Percentiles rank a stretch among this genome's conserved stretches.
Evolutionary conservation across 345 rosid genomes (phyloP).

Genomic region (Barbarea vulgaris): DNA sequence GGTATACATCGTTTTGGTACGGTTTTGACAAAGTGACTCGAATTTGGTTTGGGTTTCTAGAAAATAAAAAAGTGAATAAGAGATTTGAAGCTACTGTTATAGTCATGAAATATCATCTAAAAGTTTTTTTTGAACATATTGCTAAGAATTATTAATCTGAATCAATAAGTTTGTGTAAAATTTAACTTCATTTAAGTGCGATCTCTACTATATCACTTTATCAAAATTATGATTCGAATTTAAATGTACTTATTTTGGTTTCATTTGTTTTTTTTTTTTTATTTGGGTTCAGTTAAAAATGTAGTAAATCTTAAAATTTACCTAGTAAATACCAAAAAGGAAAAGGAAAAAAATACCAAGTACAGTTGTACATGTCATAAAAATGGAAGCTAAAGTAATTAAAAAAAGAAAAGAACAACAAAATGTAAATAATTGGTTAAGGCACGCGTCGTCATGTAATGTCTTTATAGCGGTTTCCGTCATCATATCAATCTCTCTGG

Average conservation of each 20-base stretch:
- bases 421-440: background rate
- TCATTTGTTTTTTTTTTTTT: background rate
- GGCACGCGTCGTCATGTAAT: constrained; percentile 42
- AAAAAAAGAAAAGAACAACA: background rate
- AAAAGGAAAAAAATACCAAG: background rate
- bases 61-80: too few species aligned
- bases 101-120: background rate
- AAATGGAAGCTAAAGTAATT: background rate
- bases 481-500: constrained; percentile 20
- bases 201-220: background rate
- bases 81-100: background rate
- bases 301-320: background rate
- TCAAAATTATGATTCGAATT: background rate
- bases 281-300: background rate
- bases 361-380: constrained; percentile 9
- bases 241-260: too few species aligned
- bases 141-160: background rate
- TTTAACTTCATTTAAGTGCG: background rate
- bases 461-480: constrained; percentile 29
- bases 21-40: background rate
- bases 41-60: background rate
- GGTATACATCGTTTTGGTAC: background rate
- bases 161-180: background rate
- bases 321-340: background rate
- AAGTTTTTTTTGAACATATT: background rate